Base-by-base conservation (phyloP, 129 eudicot genomes). In the Calendula officinalis region DNA sequence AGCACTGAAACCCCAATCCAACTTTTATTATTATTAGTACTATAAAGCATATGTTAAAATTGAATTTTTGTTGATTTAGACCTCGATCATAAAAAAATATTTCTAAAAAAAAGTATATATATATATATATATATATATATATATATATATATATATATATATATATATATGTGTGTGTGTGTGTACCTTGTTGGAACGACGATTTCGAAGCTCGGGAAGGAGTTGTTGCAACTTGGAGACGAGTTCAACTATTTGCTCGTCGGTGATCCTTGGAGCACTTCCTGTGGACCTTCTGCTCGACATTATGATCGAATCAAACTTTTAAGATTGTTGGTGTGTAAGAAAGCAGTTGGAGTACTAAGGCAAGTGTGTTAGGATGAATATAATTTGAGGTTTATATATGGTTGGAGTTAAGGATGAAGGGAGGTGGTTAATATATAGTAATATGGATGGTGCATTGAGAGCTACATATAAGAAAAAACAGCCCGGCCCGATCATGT, bases 161-260 rank as follows among this genome's bases (percentile, higher is more conserved):
- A 22, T 22, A 22, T 22, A 2, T 22, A 22, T 22, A 2, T 22
- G 30, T 22, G 30, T 22, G 30, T 22, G 30, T 22, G 2, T 22
- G 2, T 22, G 12, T 74, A 90, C 97, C 95, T 86, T 90, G 77
- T 73, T 80, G 14, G 97, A 82, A 57, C 92, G 97, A 60, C 79
- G 79, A 45, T 67, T 75, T 40, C 85, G 87, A 60, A 90, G 81
- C 83, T 90, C 95, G 2, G 97, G 97, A 72, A 90, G 75, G n/a
- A 86, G 92, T 73, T 90, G 95, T 34, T 82, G 95, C 70, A 90
- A 54, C 74, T 90, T 90, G 43, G 97, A 84, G 67, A 90, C 68
- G 34, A 90, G 97, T 48, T 86, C 92, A 27, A 80, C 65, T 74
- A 86, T 86, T 60, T 90, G 97, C 35, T 90, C 97, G 56, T 90